Evolutionary conservation across 2,329 filamentous ascomycete genomes (phyloP), one percentile per base, ranked within the genome.

Genomic region (Orbilia javanica): DNA sequence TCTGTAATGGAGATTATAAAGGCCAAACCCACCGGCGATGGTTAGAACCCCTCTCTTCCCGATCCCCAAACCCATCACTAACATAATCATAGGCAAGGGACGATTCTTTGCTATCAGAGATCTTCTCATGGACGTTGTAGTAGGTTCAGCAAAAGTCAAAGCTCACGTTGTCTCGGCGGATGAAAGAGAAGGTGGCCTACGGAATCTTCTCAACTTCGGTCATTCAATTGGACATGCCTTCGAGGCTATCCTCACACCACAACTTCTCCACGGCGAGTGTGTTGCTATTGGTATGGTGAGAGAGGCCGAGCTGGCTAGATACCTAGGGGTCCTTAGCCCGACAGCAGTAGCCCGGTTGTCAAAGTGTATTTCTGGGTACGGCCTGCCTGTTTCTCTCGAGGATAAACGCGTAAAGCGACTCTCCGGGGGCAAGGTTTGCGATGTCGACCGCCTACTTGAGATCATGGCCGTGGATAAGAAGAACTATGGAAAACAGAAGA

Each of bases 401-500:
- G 94, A 99, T 85, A 92, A 94, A 83, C 90, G 90, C 31, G 91
- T 99, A 50, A 88, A 91, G 50, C 93, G 91, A 82, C 86, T 96
- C 79, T 94, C 93, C 3, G 94, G 93, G 1, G 93, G 92, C 66
- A 97, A 97, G 85, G 88, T 89, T 80, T 99, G 96, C 83, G 91
- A 92, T 0, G 93, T 97, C 1, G 93, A 97, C 81, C 88, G 92
- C 39, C 85, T 99, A 64, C 88, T 99, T 71, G 88, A 91, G 80
- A 97, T 97, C 83, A 99, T 99, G 96, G 94, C 92, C 0, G 92
- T 99, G 7, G 96, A 99, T 85, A 99, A 99, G 88, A 99, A 99
- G 87, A 99, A 99, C 80, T 92, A 97, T 52, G 96, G 96, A 1
- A 89, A 89, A 75, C 94, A 95, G 84, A 99, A 99, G 87, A 98